phyloP scores from a whole-genome alignment of 148 eudicot species.

The Drosera capensis region DNA sequence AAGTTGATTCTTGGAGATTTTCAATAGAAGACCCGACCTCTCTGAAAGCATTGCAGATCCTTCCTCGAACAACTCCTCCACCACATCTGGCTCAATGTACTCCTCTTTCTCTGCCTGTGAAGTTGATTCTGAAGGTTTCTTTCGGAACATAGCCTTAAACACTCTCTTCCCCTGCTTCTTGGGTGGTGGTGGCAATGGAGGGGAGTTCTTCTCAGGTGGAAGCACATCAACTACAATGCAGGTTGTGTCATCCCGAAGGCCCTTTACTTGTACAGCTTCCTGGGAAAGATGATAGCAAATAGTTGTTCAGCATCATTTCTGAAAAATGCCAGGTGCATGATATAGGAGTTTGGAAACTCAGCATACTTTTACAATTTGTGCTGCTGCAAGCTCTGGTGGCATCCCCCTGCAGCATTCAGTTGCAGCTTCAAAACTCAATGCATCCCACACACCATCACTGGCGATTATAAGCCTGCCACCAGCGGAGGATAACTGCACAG shows the following conservation, averaged over 20 bases:
- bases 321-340: neutral
- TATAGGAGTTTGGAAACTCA: neutral
- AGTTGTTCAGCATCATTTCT: neutral
- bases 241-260: conserved; percentile 94
- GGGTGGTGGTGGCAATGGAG: conserved; percentile 47
- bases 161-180: conserved; percentile 75
- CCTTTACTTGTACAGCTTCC: conserved; percentile 83
- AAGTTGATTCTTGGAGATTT: too few relatives aligned
- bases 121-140: conserved; percentile 47
- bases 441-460: conserved; percentile 99
- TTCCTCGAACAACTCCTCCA: conserved; percentile 88
- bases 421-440: conserved; percentile 70
- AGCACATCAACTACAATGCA: conserved; percentile 76
- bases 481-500: conserved; percentile 61
- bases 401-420: conserved; percentile 72
- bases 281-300: conserved; percentile 9
- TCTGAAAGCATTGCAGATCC: conserved; percentile 87
- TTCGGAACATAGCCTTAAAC: conserved; percentile 65
- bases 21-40: conserved; percentile 33
- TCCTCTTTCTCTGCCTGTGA: conserved; percentile 41
- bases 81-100: conserved; percentile 49
- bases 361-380: conserved; percentile 76
- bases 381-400: conserved; percentile 83
- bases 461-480: conserved; percentile 85
- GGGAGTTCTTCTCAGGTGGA: conserved; percentile 49